Evolutionary conservation across 331 rosid species (phyloP).

Genomic region (Acacia pycnantha): DNA sequence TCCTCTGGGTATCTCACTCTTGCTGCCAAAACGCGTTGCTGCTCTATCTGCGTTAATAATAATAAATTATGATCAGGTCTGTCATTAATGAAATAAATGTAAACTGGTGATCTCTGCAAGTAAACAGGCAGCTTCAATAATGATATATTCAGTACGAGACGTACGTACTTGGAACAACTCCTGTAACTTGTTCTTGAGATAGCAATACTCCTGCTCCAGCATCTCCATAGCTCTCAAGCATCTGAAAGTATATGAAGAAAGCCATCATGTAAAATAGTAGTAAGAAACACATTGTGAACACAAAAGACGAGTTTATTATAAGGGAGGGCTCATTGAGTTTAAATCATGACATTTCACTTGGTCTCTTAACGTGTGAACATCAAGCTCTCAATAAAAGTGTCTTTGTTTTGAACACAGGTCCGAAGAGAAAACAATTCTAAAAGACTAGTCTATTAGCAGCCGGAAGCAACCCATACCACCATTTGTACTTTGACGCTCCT

Average conservation of each 20-base stretch:
- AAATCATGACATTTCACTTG: too few relatives aligned
- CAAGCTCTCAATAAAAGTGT: too few relatives aligned
- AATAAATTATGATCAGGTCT: background rate
- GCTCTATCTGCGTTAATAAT: conserved; percentile 55
- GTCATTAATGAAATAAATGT: background rate
- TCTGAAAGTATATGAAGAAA: conserved; percentile 33
- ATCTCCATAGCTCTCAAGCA: conserved; percentile 84
- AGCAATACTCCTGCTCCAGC: conserved; percentile 91
- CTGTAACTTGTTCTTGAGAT: conserved; percentile 88
- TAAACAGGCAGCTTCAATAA: background rate
- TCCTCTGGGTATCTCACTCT: conserved; percentile 73
- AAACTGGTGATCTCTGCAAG: background rate
- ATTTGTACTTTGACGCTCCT: too few relatives aligned
- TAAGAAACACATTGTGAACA: background rate
- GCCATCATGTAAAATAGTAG: background rate
- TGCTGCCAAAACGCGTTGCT: conserved; percentile 78
- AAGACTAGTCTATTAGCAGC: too few relatives aligned
- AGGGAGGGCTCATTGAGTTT: too few relatives aligned
- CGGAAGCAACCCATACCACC: too few relatives aligned
- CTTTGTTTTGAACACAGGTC: too few relatives aligned
- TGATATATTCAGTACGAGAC: background rate
- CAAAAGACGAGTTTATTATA: too few relatives aligned
- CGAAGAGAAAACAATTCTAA: too few relatives aligned
- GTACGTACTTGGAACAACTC: conserved; percentile 80
- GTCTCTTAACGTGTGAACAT: too few relatives aligned